A percentile compares a stretch with the other conserved stretches of the same genome.
These are phyloP conservation scores for Salix arbutifolia DNA, from an alignment of 345 rosid genomes.

Conservation along the genomic window DNA sequence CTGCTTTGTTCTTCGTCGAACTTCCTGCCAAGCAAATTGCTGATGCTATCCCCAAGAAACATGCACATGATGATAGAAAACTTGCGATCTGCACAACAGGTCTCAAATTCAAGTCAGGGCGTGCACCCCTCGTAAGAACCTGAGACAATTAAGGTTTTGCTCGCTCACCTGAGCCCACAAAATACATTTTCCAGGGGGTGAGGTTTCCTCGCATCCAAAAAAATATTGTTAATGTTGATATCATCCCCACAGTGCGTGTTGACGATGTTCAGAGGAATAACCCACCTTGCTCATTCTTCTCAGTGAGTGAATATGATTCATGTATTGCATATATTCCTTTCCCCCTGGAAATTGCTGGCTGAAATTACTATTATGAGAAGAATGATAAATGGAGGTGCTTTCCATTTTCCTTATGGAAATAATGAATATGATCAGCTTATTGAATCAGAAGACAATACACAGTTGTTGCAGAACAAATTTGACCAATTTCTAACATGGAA, in stretches of 20 bases:
- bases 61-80: too few relatives aligned
- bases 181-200: too few relatives aligned
- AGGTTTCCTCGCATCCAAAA: too few relatives aligned
- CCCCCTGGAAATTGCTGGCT: not conserved
- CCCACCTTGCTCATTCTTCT: slow-evolving; percentile 36
- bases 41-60: slow-evolving; percentile 19
- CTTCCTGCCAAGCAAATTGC: slow-evolving; percentile 44
- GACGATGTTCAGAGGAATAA: slow-evolving; percentile 48
- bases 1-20: slow-evolving; percentile 51
- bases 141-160: too few relatives aligned
- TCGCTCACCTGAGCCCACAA: too few relatives aligned
- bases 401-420: too few relatives aligned
- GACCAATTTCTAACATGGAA: not conserved
- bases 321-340: not conserved
- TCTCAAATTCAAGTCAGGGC: too few relatives aligned
- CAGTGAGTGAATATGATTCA: slow-evolving; percentile 22
- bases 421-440: too few relatives aligned
- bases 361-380: too few relatives aligned
- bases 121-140: too few relatives aligned
- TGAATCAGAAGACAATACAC: not conserved
- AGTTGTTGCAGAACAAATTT: not conserved
- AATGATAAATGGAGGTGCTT: too few relatives aligned
- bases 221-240: slow-evolving; percentile 33
- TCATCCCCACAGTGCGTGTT: slow-evolving; percentile 46
- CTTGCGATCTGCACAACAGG: too few relatives aligned